These are phyloP conservation scores for Candida koratica DNA, from an alignment of 805 yeast genomes.

Conservation along the genomic window DNA sequence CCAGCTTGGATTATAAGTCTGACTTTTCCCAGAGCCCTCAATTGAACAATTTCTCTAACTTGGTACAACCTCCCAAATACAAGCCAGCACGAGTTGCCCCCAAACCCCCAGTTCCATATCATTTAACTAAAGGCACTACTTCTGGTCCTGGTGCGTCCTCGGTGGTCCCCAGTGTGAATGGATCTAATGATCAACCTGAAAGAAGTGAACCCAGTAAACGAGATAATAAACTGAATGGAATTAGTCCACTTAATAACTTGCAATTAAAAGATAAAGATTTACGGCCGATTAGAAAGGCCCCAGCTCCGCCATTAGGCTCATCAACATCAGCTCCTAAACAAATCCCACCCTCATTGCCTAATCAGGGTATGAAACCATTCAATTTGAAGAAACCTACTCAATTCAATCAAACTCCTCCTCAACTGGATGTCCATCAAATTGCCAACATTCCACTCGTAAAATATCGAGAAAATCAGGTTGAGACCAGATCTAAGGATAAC, in stretches of 20 bases:
- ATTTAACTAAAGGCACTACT: slow-evolving; percentile 19
- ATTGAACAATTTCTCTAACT: slow-evolving; percentile 11
- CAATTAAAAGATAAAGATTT: slow-evolving; percentile 22
- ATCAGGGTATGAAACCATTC: slow-evolving; percentile 10
- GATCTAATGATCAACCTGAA: not conserved
- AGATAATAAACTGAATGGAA: no score
- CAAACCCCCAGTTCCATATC: slow-evolving; percentile 42
- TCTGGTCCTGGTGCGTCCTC: slow-evolving; percentile 1
- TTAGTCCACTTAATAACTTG: slow-evolving; percentile 34
- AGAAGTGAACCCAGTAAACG: not conserved
- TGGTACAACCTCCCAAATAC: slow-evolving; percentile 19
- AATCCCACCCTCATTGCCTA: slow-evolving; percentile 23
- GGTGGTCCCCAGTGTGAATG: not conserved
- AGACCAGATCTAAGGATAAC: slow-evolving; percentile 15
- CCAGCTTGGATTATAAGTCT: slow-evolving; percentile 8
- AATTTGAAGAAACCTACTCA: slow-evolving; percentile 9
- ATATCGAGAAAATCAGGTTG: not conserved
- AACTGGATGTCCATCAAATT: slow-evolving; percentile 4
- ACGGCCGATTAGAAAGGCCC: slow-evolving; percentile 52
- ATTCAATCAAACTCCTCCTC: slow-evolving; percentile 5
- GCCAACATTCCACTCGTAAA: slow-evolving; percentile 4
- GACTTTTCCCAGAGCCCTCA: slow-evolving; percentile 8
- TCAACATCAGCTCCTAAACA: slow-evolving; percentile 24
- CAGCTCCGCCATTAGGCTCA: slow-evolving; percentile 21
- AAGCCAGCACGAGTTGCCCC: slow-evolving; percentile 42